These are phyloP conservation scores for Globisporangium acanthophoron DNA, from an alignment of 352 stramenopile species.

Conservation along the genomic window DNA sequence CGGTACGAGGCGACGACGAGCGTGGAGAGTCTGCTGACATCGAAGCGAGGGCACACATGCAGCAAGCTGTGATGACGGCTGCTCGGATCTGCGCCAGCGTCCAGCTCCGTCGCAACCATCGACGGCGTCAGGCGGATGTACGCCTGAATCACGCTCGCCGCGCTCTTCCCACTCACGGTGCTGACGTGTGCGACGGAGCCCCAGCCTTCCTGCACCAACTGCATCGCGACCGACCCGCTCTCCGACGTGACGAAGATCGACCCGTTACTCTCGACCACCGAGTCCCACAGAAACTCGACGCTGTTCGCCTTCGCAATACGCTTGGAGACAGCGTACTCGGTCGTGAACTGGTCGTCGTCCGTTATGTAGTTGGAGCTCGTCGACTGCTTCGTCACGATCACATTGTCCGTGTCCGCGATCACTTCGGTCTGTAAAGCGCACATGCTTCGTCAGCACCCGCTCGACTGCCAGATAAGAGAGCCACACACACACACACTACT, in stretches of 20 bases:
- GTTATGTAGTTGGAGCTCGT: constrained; percentile 5
- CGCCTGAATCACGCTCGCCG: constrained; percentile 9
- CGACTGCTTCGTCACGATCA: constrained; percentile 12
- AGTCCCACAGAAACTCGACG: constrained; percentile 7
- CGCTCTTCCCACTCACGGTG: neutral
- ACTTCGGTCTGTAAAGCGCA: constrained; percentile 9
- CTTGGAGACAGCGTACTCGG: constrained; percentile 18
- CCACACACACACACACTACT: neutral
- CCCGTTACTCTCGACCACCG: constrained; percentile 2
- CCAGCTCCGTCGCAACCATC: constrained; percentile 1
- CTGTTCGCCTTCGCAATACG: constrained; percentile 13
- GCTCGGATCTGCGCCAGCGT: neutral
- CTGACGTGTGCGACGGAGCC: neutral
- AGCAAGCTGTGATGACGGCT: neutral
- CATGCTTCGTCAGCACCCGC: constrained; percentile 1
- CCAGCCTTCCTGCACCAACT: constrained; percentile 9
- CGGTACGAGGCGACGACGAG: constrained; percentile 25
- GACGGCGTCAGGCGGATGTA: constrained; percentile 27
- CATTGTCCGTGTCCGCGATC: constrained; percentile 12
- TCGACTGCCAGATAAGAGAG: neutral
- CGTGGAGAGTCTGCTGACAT: neutral
- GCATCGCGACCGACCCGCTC: neutral
- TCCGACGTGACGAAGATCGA: neutral
- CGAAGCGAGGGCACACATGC: neutral
- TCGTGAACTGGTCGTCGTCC: constrained; percentile 12